phyloP scores from a whole-genome alignment of 345 rosid species.

The Laguncularia racemosa region DNA sequence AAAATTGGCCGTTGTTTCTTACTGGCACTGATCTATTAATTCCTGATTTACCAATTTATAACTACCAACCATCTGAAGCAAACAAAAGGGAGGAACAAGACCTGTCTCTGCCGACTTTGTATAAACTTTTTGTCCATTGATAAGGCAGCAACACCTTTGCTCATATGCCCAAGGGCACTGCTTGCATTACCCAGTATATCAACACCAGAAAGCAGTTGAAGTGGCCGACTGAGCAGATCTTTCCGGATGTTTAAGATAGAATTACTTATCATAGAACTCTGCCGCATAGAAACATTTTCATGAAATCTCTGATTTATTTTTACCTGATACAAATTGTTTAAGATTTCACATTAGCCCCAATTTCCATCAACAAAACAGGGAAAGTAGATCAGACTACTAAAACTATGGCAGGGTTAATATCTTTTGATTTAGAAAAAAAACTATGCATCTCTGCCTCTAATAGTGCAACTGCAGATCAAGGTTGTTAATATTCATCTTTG shows the following conservation, averaged over 20 bases:
- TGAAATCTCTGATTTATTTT: conserved; percentile 71
- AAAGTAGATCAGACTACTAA: background rate
- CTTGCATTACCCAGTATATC: conserved; percentile 98
- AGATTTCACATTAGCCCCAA: too few relatives aligned
- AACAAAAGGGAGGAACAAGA: conserved; percentile 17
- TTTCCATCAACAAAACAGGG: background rate
- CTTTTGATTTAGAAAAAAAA: too few relatives aligned
- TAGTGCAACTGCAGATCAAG: too few relatives aligned
- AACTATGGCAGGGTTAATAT: too few relatives aligned
- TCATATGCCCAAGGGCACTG: conserved; percentile 99
- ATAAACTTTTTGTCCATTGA: conserved; percentile 98
- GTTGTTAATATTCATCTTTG: too few relatives aligned
- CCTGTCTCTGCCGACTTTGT: conserved; percentile 96
- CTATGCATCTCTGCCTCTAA: too few relatives aligned
- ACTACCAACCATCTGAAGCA: background rate
- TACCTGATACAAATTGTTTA: conserved; percentile 36
- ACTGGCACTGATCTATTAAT: too few relatives aligned
- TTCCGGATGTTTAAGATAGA: conserved; percentile 74
- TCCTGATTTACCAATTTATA: too few relatives aligned
- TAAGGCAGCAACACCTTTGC: conserved; percentile 97
- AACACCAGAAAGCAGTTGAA: conserved; percentile 90
- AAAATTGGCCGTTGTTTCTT: too few relatives aligned
- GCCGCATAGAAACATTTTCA: conserved; percentile 89
- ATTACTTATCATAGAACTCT: conserved; percentile 78
- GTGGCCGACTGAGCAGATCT: conserved; percentile 96